Evolutionary conservation across 2,329 filamentous ascomycete genomes (phyloP).

Genomic region (Penicillium sp.): DNA sequence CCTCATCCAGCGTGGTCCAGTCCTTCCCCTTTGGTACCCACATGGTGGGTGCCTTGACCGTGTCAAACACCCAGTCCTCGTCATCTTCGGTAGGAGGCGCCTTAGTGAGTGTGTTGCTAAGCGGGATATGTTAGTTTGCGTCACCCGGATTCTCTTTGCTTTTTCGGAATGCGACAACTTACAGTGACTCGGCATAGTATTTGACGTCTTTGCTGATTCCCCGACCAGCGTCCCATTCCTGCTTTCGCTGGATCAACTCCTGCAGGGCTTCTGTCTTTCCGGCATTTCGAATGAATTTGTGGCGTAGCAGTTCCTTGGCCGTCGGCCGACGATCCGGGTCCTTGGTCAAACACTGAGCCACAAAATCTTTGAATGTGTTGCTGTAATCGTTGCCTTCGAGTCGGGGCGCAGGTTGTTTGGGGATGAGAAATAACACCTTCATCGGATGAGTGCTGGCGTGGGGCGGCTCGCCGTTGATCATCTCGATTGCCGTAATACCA

Average conservation of each 20-base stretch:
- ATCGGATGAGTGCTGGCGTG: conserved; percentile 81
- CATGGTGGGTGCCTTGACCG: conserved; percentile 65
- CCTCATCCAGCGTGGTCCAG: conserved; percentile 30
- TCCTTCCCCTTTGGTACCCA: conserved; percentile 53
- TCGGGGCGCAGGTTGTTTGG: conserved; percentile 76
- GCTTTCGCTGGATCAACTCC: conserved; percentile 74
- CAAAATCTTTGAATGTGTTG: conserved; percentile 88
- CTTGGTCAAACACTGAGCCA: conserved; percentile 84
- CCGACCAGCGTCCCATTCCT: conserved; percentile 72
- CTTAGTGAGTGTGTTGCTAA: conserved; percentile 53
- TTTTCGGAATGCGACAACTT: conserved; percentile 21
- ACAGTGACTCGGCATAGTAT: conserved; percentile 91
- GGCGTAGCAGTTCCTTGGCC: conserved; percentile 79
- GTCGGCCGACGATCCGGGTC: conserved; percentile 78
- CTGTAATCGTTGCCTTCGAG: conserved; percentile 77
- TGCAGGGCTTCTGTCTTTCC: conserved; percentile 84
- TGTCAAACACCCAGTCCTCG: conserved; percentile 95
- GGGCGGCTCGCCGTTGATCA: conserved; percentile 84
- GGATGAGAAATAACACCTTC: conserved; percentile 89
- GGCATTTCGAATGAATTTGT: conserved; percentile 80
- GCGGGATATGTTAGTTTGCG: conserved; percentile 11
- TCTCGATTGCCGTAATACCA: conserved; percentile 84
- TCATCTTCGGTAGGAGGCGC: conserved; percentile 57
- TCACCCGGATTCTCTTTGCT: neutral
- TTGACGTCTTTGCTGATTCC: conserved; percentile 64